Conservation (phyloP, 257 asterid species). For the Penstemon newberryi region DNA sequence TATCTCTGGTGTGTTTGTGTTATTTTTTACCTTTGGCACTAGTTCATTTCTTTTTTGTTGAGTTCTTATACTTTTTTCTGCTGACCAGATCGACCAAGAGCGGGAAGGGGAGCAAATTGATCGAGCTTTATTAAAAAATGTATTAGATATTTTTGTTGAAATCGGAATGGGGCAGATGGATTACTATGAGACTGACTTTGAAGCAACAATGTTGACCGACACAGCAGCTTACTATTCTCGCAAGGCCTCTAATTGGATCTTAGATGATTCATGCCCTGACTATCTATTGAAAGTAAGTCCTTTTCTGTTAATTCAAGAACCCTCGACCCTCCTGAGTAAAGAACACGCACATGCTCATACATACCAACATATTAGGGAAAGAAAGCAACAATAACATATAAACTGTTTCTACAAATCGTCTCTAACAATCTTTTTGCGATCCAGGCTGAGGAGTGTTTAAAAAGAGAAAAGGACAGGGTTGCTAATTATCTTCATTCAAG, state of each 20-base stretch:
- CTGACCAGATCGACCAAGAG: slow-evolving; percentile 84
- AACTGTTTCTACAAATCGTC: background rate
- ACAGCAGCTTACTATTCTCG: slow-evolving; percentile 94
- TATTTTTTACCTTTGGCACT: slow-evolving; percentile 6
- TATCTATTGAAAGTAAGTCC: slow-evolving; percentile 79
- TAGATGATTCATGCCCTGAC: slow-evolving; percentile 98
- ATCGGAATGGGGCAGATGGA: slow-evolving; percentile 97
- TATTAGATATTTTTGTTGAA: slow-evolving; percentile 92
- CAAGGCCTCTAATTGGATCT: slow-evolving; percentile 96
- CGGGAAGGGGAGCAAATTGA: slow-evolving; percentile 98
- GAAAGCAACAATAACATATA: background rate
- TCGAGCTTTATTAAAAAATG: slow-evolving; percentile 86
- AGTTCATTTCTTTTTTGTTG: background rate
- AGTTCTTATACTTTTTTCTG: slow-evolving; percentile 19
- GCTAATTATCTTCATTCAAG: slow-evolving; percentile 93
- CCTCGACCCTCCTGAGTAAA: background rate
- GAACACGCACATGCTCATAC: background rate
- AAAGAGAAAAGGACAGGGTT: slow-evolving; percentile 87
- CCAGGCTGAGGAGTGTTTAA: slow-evolving; percentile 92
- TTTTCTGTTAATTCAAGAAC: background rate
- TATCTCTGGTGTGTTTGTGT: slow-evolving; percentile 67
- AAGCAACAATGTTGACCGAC: slow-evolving; percentile 79
- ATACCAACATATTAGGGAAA: background rate
- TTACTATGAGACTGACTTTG: slow-evolving; percentile 81
- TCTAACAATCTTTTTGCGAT: slow-evolving; percentile 28